These are phyloP conservation scores for Pelargonium nanum DNA, from an alignment of 345 rosid genomes.

Conservation along the genomic window DNA sequence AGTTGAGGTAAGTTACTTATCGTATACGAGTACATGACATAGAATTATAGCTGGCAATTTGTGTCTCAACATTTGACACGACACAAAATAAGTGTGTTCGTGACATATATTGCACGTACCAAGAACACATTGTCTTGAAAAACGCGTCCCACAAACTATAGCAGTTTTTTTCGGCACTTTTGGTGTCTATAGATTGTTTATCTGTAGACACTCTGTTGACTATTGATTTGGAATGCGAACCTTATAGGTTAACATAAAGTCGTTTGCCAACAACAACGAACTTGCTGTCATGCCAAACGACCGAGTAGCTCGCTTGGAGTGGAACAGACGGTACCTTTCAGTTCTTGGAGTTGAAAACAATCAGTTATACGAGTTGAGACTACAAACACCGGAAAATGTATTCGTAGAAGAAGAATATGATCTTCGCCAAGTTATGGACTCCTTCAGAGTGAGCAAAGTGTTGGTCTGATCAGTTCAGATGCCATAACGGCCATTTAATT, in stretches of 20 bases:
- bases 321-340: slow-evolving; percentile 81
- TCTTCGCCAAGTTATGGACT: slow-evolving; percentile 76
- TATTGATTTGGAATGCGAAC: neutral
- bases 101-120: too few relatives aligned
- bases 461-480: slow-evolving; percentile 25
- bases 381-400: slow-evolving; percentile 85
- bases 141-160: too few relatives aligned
- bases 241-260: slow-evolving; percentile 76
- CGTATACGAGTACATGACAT: neutral
- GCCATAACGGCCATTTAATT: too few relatives aligned
- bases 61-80: too few relatives aligned
- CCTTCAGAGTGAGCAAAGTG: slow-evolving; percentile 77
- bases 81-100: too few relatives aligned
- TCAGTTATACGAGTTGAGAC: slow-evolving; percentile 62
- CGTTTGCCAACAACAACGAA: slow-evolving; percentile 82
- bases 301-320: slow-evolving; percentile 69
- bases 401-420: slow-evolving; percentile 74
- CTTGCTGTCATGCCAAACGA: slow-evolving; percentile 89
- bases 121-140: too few relatives aligned
- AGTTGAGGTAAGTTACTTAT: slow-evolving; percentile 52
- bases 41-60: neutral
- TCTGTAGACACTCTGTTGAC: neutral
- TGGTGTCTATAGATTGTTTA: too few relatives aligned
- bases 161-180: too few relatives aligned
- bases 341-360: slow-evolving; percentile 85